Evolutionary conservation across 2,329 filamentous ascomycete species (phyloP).

Genomic region (Scolecobasidium constrictum): DNA sequence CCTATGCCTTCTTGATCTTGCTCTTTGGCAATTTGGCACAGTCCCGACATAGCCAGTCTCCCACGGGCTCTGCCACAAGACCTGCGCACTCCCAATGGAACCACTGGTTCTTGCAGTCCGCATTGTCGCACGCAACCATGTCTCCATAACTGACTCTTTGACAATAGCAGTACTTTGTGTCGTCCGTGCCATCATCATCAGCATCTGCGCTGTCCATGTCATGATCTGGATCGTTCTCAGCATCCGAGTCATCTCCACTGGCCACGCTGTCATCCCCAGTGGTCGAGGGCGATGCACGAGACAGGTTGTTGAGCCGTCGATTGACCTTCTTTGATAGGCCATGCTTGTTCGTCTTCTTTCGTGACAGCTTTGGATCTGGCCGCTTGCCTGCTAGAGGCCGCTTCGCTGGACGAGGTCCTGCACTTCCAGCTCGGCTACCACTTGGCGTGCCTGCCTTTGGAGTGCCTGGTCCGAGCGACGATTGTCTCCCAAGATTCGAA

Average conservation of each 20-base stretch:
- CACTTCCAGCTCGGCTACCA: constrained; percentile 46
- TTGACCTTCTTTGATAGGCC: constrained; percentile 21
- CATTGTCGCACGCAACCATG: constrained; percentile 84
- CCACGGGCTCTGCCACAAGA: constrained; percentile 37
- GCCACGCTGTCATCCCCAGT: constrained; percentile 35
- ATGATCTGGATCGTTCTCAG: constrained; percentile 32
- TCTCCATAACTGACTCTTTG: constrained; percentile 76
- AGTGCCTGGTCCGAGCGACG: constrained; percentile 52
- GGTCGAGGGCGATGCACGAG: constrained; percentile 29
- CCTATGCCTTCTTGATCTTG: constrained; percentile 9
- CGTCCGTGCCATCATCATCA: constrained; percentile 64
- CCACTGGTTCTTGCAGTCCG: constrained; percentile 72
- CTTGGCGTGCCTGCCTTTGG: constrained; percentile 47
- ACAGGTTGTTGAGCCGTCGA: constrained; percentile 24
- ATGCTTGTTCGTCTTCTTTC: constrained; percentile 19
- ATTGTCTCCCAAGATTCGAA: constrained; percentile 44
- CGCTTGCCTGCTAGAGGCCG: constrained; percentile 8
- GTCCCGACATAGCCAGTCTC: constrained; percentile 38
- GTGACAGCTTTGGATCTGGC: background rate
- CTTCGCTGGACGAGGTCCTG: constrained; percentile 37
- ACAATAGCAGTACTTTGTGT: constrained; percentile 70
- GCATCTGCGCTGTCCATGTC: constrained; percentile 39
- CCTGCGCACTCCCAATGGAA: constrained; percentile 64
- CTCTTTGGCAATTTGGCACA: constrained; percentile 8
- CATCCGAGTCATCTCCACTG: constrained; percentile 43